Evolutionary conservation across 768 basidiomycete species (phyloP).

Genomic region (Chalciporus sphaerocephalus): DNA sequence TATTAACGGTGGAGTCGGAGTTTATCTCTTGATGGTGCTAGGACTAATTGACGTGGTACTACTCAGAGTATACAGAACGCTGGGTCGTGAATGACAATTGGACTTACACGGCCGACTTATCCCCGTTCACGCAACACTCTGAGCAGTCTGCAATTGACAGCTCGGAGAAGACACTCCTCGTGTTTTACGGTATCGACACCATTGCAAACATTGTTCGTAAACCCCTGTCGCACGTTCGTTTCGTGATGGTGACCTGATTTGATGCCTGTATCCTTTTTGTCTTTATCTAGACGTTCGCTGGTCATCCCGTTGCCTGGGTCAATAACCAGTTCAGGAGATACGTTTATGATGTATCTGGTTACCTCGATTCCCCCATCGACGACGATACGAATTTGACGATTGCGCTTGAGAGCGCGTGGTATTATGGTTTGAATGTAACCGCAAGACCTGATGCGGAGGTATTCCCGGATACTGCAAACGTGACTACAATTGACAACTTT

Average conservation of each 20-base stretch:
- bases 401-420: conserved; percentile 49
- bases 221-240: neutral
- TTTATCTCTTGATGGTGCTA: neutral
- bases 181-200: conserved; percentile 57
- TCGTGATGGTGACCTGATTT: neutral
- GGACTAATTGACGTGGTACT: neutral
- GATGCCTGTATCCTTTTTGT: neutral
- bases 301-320: conserved; percentile 52
- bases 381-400: conserved; percentile 45
- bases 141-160: conserved; percentile 11
- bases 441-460: conserved; percentile 44
- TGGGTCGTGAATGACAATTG: conserved; percentile 56
- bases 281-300: conserved; percentile 41
- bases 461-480: conserved; percentile 31
- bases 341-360: conserved; percentile 45
- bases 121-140: conserved; percentile 36
- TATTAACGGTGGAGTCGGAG: conserved; percentile 42
- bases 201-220: conserved; percentile 49
- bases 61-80: conserved; percentile 54
- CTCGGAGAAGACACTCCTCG: conserved; percentile 37
- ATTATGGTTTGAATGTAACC: conserved; percentile 52
- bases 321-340: conserved; percentile 57
- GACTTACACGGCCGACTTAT: conserved; percentile 53
- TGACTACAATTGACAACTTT: conserved; percentile 30
- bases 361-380: conserved; percentile 31